Evolutionary conservation across 1,284 basidiomycete genomes (phyloP).

Genomic region (Wallemia ichthyophaga): DNA sequence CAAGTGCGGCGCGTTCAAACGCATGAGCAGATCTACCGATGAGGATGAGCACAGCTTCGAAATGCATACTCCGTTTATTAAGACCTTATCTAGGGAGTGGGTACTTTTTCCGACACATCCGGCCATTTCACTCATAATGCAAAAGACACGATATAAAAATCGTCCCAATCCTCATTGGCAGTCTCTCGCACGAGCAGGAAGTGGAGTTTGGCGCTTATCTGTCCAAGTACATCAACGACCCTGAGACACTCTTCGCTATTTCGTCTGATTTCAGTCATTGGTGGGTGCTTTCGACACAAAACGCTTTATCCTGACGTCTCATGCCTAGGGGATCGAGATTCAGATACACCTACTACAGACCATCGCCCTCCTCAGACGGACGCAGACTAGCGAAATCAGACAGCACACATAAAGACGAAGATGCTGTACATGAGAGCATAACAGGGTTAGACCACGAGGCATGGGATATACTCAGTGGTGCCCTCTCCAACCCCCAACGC

Average conservation of each 20-base stretch:
- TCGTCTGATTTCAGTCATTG: constrained; percentile 98
- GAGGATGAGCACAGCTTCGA: constrained; percentile 93
- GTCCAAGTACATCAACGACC: constrained; percentile 42
- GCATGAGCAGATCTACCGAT: constrained; percentile 37
- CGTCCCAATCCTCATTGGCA: constrained; percentile 74
- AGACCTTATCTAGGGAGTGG: constrained; percentile 55
- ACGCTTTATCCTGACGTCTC: background rate
- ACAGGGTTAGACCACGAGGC: constrained; percentile 42
- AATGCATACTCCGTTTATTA: constrained; percentile 83
- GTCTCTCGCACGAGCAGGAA: constrained; percentile 33
- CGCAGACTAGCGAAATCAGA: background rate
- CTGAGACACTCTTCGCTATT: constrained; percentile 59
- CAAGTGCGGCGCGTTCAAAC: constrained; percentile 35
- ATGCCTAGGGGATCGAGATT: constrained; percentile 52
- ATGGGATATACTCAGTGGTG: constrained; percentile 36
- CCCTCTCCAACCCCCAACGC: constrained; percentile 20
- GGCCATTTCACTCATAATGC: background rate
- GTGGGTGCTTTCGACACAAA: constrained; percentile 19
- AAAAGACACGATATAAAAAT: constrained; percentile 39
- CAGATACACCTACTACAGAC: constrained; percentile 68
- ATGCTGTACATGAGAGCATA: constrained; percentile 33
- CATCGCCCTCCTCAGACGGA: constrained; percentile 15
- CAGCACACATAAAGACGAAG: constrained; percentile 12
- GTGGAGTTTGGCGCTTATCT: constrained; percentile 34
- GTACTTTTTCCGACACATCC: too few species aligned